Evolutionary conservation across 305 asterid species (phyloP).

Genomic region (Rubia peregrina): DNA sequence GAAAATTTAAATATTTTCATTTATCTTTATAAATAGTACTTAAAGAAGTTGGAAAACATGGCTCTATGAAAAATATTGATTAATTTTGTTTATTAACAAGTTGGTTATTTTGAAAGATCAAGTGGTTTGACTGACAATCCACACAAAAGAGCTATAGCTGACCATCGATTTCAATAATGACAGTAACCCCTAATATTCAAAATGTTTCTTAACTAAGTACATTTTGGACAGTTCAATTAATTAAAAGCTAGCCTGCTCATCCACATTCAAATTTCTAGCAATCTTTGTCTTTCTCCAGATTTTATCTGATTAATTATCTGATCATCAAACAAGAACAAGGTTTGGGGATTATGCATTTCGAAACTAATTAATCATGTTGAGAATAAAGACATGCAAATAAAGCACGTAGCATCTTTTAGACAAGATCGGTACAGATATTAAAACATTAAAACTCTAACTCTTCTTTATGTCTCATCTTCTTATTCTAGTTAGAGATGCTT

Average conservation of each 20-base stretch:
- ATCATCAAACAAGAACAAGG: conserved; percentile 17
- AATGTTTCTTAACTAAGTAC: not conserved
- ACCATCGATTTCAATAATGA: conserved; percentile 7
- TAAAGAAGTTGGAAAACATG: too few relatives aligned
- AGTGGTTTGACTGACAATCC: not conserved
- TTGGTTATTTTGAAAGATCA: not conserved
- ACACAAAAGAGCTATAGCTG: not conserved
- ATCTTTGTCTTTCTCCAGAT: not conserved
- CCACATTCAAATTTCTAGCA: conserved; percentile 9
- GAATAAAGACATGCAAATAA: conserved; percentile 50
- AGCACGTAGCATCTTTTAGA: conserved; percentile 36
- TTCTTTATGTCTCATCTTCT: conserved; percentile 22
- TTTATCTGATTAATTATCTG: conserved; percentile 5
- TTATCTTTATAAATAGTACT: too few relatives aligned
- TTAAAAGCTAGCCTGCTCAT: conserved; percentile 9
- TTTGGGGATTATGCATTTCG: conserved; percentile 27
- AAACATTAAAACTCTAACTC: conserved; percentile 21
- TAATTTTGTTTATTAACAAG: not conserved
- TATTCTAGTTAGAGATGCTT: conserved; percentile 7
- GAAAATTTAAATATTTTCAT: too few relatives aligned
- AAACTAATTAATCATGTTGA: conserved; percentile 29
- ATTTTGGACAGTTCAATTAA: not conserved
- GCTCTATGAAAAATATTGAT: too few relatives aligned
- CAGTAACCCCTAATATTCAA: not conserved
- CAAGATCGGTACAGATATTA: conserved; percentile 10